phyloP scores from a whole-genome alignment of 257 asterid species.

The Cordia subcordata region DNA sequence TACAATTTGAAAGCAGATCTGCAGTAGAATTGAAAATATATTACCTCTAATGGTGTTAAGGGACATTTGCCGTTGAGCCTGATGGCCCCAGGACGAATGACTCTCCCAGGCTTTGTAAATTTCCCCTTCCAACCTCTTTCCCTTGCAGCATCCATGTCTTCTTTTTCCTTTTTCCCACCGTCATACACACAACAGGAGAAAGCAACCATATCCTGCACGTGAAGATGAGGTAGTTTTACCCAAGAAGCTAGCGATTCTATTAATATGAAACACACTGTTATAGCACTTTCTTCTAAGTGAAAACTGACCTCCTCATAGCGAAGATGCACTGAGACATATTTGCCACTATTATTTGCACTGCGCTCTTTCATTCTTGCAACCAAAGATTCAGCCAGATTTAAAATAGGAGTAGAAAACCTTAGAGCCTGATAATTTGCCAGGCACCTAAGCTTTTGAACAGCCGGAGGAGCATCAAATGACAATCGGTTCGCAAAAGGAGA shows the following conservation, averaged over 20 bases:
- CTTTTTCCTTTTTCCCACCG: conserved; percentile 79
- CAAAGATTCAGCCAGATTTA: conserved; percentile 60
- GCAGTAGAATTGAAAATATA: conserved; percentile 1
- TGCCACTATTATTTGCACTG: conserved; percentile 83
- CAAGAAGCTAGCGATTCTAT: conserved; percentile 1
- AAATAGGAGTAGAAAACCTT: conserved; percentile 67
- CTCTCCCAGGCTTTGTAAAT: conserved; percentile 87
- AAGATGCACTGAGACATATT: conserved; percentile 93
- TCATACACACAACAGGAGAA: conserved; percentile 97
- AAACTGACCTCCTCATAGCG: conserved; percentile 97
- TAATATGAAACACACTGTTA: conserved; percentile 11
- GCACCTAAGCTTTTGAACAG: conserved; percentile 86
- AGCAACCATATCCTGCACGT: conserved; percentile 95
- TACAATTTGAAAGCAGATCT: no score
- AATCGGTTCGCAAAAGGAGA: conserved; percentile 95
- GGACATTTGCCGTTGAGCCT: conserved; percentile 95
- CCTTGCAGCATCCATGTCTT: conserved; percentile 97
- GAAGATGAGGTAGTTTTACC: conserved; percentile 18
- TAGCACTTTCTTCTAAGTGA: conserved; percentile 9
- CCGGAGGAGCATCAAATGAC: conserved; percentile 86
- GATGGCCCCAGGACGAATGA: conserved; percentile 82
- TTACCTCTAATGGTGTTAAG: conserved; percentile 91
- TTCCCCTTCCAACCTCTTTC: conserved; percentile 99
- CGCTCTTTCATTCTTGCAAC: conserved; percentile 83
- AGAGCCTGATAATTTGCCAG: conserved; percentile 93